Evolutionary conservation across 2,329 filamentous ascomycete genomes (phyloP).

Genomic region (Aspergillus viridinutans): DNA sequence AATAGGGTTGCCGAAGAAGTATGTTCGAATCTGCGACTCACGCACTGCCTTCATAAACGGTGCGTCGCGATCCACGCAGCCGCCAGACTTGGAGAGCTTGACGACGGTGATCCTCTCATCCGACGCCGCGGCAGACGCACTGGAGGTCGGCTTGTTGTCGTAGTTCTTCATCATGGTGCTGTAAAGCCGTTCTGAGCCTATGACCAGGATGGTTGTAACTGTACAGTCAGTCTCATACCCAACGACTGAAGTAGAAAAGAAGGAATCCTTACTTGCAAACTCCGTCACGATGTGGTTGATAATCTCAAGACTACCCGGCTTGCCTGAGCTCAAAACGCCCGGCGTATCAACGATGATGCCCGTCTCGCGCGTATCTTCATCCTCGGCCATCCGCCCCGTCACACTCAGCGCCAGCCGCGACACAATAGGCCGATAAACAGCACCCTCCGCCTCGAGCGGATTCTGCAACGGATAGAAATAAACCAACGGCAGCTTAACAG

Average conservation of each 20-base stretch:
- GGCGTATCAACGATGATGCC: slow-evolving; percentile 86
- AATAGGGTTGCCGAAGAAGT: slow-evolving; percentile 78
- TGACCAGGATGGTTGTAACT: slow-evolving; percentile 75
- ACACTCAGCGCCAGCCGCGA: slow-evolving; percentile 75
- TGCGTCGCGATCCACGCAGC: slow-evolving; percentile 72
- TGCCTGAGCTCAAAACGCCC: slow-evolving; percentile 62
- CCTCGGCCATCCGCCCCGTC: slow-evolving; percentile 71
- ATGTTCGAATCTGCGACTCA: slow-evolving; percentile 77
- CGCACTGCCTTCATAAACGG: slow-evolving; percentile 68
- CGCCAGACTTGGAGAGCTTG: slow-evolving; percentile 77
- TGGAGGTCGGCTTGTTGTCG: slow-evolving; percentile 45
- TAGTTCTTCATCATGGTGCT: slow-evolving; percentile 71
- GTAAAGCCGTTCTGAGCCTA: slow-evolving; percentile 74
- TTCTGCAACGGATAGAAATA: slow-evolving; percentile 78
- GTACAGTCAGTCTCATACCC: slow-evolving; percentile 13
- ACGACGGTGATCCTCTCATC: slow-evolving; percentile 72
- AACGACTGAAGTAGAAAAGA: neutral
- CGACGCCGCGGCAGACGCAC: slow-evolving; percentile 40
- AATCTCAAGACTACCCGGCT: slow-evolving; percentile 64
- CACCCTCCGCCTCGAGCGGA: slow-evolving; percentile 64
- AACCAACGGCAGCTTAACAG: slow-evolving; percentile 86
- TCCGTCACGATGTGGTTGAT: slow-evolving; percentile 74
- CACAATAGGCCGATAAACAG: slow-evolving; percentile 68
- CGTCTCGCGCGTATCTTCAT: slow-evolving; percentile 63
- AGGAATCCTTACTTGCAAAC: slow-evolving; percentile 53